These are phyloP conservation scores for Hypomontagnella submonticulosa DNA, from an alignment of 495 filamentous ascomycete species.

Conservation along the genomic window DNA sequence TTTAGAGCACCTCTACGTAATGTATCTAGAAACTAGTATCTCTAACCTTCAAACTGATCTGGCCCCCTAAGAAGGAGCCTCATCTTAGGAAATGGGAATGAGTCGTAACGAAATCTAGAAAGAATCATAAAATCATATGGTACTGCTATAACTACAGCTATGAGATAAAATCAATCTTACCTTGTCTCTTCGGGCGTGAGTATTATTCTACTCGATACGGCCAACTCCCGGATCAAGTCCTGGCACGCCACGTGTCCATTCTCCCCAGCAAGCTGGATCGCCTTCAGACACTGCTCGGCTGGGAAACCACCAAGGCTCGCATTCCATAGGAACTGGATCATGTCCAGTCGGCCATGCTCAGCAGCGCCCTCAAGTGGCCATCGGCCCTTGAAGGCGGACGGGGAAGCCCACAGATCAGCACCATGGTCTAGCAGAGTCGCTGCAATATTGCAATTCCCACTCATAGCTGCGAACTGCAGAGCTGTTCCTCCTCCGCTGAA, in stretches of 20 bases:
- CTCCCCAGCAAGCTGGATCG: slow-evolving; percentile 28
- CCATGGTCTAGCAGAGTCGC: slow-evolving; percentile 37
- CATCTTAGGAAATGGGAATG: too few relatives aligned
- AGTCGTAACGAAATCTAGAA: too few relatives aligned
- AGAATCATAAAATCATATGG: too few relatives aligned
- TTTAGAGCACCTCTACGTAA: too few relatives aligned
- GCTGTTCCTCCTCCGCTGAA: slow-evolving; percentile 34
- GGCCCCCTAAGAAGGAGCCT: too few relatives aligned
- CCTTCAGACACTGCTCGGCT: slow-evolving; percentile 26
- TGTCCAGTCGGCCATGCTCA: slow-evolving; percentile 58
- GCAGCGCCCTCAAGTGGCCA: slow-evolving; percentile 59
- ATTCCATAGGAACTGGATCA: slow-evolving; percentile 57
- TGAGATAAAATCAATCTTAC: neutral
- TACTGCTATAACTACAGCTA: neutral
- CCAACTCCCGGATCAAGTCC: slow-evolving; percentile 26
- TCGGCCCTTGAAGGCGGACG: slow-evolving; percentile 44
- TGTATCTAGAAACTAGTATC: too few relatives aligned
- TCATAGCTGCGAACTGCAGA: slow-evolving; percentile 36
- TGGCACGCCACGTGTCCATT: slow-evolving; percentile 23
- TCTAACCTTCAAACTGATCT: too few relatives aligned
- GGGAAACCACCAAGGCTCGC: slow-evolving; percentile 24
- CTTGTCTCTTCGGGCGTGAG: slow-evolving; percentile 9
- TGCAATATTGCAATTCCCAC: slow-evolving; percentile 41
- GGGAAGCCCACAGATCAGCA: slow-evolving; percentile 26
- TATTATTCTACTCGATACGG: slow-evolving; percentile 19